These are phyloP conservation scores for Plectranthus barbatus DNA, from an alignment of 257 asterid genomes.

Conservation along the genomic window DNA sequence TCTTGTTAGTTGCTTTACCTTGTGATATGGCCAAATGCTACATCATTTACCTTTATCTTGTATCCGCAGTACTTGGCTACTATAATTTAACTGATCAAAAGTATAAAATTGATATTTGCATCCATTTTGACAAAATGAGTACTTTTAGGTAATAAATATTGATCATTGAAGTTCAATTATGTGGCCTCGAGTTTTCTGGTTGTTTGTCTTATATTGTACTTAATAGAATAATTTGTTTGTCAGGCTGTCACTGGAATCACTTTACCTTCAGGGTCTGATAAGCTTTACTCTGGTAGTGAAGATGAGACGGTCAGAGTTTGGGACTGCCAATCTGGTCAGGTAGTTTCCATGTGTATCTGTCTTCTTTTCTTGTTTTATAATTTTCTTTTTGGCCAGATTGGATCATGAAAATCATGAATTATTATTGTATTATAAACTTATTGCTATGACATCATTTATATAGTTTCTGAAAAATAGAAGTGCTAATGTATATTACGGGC, in stretches of 20 bases:
- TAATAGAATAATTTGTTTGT: constrained; percentile 6
- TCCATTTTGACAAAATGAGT: not conserved
- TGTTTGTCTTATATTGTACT: not conserved
- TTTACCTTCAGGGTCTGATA: constrained; percentile 81
- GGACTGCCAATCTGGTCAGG: constrained; percentile 99
- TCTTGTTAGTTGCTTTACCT: not conserved
- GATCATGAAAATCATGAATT: too few species aligned
- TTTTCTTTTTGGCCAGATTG: too few species aligned
- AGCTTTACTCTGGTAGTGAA: constrained; percentile 85
- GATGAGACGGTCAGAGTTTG: constrained; percentile 88
- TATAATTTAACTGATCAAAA: not conserved
- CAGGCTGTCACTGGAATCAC: constrained; percentile 94
- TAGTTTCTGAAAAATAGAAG: too few species aligned
- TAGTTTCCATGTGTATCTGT: constrained; percentile 13
- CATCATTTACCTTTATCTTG: constrained; percentile 2
- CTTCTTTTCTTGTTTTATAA: too few species aligned
- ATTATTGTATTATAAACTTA: too few species aligned
- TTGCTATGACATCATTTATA: too few species aligned
- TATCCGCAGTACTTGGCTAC: constrained; percentile 1
- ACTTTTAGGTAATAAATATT: not conserved
- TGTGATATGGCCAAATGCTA: not conserved
- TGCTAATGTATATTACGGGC: too few species aligned
- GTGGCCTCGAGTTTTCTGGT: not conserved
- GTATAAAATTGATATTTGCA: not conserved
- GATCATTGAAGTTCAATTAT: not conserved